Percentiles rank a stretch among this genome's conserved stretches.
phyloP scores from a whole-genome alignment of 768 basidiomycete species.

The Candolleomyces eurysporus region DNA sequence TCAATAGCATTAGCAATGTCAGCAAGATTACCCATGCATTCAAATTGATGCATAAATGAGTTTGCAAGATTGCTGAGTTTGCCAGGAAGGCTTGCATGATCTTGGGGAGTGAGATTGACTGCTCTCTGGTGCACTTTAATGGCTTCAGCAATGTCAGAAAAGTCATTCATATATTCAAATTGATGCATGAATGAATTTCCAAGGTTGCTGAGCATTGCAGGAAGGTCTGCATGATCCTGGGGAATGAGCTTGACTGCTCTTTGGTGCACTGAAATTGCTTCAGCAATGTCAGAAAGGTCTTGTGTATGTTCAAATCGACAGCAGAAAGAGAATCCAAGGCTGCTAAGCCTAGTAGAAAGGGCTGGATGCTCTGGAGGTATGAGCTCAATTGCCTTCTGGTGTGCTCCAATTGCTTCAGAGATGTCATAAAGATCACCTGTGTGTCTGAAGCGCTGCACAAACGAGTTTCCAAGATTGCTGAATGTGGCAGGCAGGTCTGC shows the following conservation, averaged over 20 bases:
- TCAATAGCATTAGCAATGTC: no score
- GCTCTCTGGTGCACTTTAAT: conserved; percentile 8
- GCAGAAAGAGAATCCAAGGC: conserved; percentile 17
- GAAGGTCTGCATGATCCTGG: conserved; percentile 5
- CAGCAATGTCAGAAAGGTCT: conserved; percentile 6
- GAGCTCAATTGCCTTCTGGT: no score
- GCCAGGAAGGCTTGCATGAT: conserved; percentile 5
- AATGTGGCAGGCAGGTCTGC: background rate
- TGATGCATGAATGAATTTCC: conserved; percentile 10
- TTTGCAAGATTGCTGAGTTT: no score
- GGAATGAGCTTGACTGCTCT: background rate
- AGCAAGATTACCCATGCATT: no score
- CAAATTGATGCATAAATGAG: no score
- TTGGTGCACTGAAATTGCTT: no score
- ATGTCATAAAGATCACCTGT: no score
- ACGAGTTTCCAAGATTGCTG: no score
- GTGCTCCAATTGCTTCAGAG: no score
- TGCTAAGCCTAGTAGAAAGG: background rate
- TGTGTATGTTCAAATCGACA: background rate
- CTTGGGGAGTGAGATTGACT: conserved; percentile 10
- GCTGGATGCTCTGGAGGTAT: background rate
- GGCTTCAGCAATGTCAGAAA: conserved; percentile 9
- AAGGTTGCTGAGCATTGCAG: conserved; percentile 5
- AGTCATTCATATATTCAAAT: conserved; percentile 8
- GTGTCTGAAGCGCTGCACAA: no score